phyloP scores from a whole-genome alignment of 2,329 filamentous ascomycete species.

The Verticillium tricorpus region DNA sequence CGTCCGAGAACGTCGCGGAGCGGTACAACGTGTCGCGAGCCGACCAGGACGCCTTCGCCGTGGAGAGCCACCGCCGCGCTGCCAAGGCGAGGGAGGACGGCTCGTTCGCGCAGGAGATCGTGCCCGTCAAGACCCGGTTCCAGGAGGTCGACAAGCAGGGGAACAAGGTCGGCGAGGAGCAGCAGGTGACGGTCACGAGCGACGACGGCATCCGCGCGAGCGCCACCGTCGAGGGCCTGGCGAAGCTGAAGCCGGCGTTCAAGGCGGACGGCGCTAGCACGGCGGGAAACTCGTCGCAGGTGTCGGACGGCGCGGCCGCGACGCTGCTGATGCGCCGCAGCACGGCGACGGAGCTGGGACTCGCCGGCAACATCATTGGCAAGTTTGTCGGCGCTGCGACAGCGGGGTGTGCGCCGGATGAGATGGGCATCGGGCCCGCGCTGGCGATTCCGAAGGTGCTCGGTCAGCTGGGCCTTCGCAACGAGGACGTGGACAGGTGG shows the following conservation, averaged over 20 bases:
- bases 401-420: conserved; percentile 77
- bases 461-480: conserved; percentile 59
- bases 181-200: conserved; percentile 61
- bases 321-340: conserved; percentile 80
- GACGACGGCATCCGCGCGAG: conserved; percentile 80
- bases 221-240: conserved; percentile 65
- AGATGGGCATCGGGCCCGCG: conserved; percentile 91
- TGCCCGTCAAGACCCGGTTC: conserved; percentile 70
- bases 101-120: conserved; percentile 72
- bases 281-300: conserved; percentile 81
- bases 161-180: conserved; percentile 47
- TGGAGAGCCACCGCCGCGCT: conserved; percentile 68
- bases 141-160: conserved; percentile 60
- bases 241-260: conserved; percentile 83
- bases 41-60: conserved; percentile 82
- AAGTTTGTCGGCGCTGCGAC: conserved; percentile 76
- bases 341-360: conserved; percentile 69
- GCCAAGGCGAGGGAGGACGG: conserved; percentile 64
- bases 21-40: conserved; percentile 68
- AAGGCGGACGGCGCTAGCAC: conserved; percentile 69
- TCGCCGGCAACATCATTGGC: conserved; percentile 66
- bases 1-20: conserved; percentile 80
- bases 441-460: conserved; percentile 81
- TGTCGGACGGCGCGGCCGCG: conserved; percentile 84
- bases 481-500: conserved; percentile 74